Base-by-base conservation (phyloP, 805 yeast genomes). In the Myxozyma udenii region DNA sequence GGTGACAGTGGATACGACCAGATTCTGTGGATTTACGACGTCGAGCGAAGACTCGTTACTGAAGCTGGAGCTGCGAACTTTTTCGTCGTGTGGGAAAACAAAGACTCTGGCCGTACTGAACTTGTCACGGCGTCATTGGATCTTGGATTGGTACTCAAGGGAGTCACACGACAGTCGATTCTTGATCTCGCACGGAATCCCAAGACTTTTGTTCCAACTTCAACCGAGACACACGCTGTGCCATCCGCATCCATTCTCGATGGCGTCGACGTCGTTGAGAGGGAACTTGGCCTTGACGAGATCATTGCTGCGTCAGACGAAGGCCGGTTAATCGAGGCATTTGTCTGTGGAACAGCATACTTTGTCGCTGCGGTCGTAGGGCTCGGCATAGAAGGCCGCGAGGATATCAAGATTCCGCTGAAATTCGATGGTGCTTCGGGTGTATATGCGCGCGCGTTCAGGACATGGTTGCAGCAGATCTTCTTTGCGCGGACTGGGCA, bases 31-130 rank as follows among this genome's bases (percentile, higher is more conserved):
- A 69, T 78, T 49, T 73, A 75, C 53, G 57, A 49, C 19, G 80
- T 79, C 38, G 76, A 75, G 41, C 74, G 75, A 60, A 77, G 78
- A 9, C 69, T 69, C 62, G 72, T 78, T 51, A 78, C 81, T 47
- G 81, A 78, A 66, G 80, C 76, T 44, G 81, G 81, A 46, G 75
- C 78, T 42, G 76, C 77, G 74, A 78, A 77, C 62, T 79, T 70
- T 32, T 76, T 77, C 65, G 75, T 75, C 51, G 74, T 77, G 64
- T 63, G 74, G 63, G 67, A 69, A 53, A 68, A 67, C 12, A 59
- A 57, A 16, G 43, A 37, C 7, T n/a, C n/a, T n/a, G 78, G 78
- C 38, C 70, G 69, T 58, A 73, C 72, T 53, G 79, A 77, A 61
- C 66, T 76, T 58, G 75, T 68, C 28, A 78, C 81, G 41, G 77